Evolutionary conservation across 2,329 filamentous ascomycete species (phyloP), one percentile per base, ranked within the genome.

Genomic region (Aspergillus japonicus): DNA sequence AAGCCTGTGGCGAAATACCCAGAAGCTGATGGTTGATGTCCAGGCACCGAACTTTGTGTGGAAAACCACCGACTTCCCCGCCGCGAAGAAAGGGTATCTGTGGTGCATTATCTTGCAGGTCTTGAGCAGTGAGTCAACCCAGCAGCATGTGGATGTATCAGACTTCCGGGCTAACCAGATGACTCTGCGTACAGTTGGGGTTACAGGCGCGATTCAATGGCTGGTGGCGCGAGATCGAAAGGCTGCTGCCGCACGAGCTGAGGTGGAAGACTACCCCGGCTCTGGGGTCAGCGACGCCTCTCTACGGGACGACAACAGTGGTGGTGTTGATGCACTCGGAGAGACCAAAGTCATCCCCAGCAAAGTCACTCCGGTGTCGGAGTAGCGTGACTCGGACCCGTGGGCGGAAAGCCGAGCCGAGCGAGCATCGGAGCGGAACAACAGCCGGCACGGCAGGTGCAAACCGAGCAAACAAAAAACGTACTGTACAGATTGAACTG

Each of bases 21-120:
- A 44, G 16, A 44, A 7, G 39, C 39, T 19, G 14, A 44, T 3
- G 39, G 2, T 16, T 2, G 14, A 35, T 16, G 6, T 21, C 5
- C 31, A 69, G 67, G 67, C 68, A 1, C 76, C 76, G 0, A 78
- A 78, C 53, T 78, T 78, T 51, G 72, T 78, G 1, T 78, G 76
- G 77, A 77, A 78, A 54, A 78, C 76, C 0, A 74, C 72, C 0
- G 73, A 72, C 5, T 78, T 77, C 33, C 77, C 77, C 0, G 69
- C 67, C 1, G 76, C 76, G 0, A 66, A 59, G 14, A 75, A 74
- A 29, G 77, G 77, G 5, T 78, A 78, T 55, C 63, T 69, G 0
- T 78, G 71, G 71, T 72, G 68, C 1, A 73, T 77, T 19, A 62
- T 75, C 0, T 58, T 78, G 4, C 71, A 76, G 50, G 44, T 73